phyloP scores from a whole-genome alignment of 1,284 basidiomycete species.

The Trichosporon sp. region DNA sequence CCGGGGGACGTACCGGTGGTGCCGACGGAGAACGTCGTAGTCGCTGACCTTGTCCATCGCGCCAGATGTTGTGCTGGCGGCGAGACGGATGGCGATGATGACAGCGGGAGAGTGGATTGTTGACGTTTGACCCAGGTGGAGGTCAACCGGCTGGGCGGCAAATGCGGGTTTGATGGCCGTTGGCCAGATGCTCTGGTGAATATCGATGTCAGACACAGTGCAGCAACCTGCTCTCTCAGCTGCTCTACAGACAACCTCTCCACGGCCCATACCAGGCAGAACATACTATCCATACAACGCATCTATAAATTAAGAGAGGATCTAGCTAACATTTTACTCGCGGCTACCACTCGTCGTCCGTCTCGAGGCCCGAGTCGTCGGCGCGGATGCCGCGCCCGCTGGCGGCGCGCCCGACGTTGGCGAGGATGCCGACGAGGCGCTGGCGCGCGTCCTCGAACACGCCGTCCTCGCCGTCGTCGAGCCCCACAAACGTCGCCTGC shows the following conservation, averaged over 20 bases:
- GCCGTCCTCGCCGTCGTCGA: constrained; percentile 20
- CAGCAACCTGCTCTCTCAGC: too few species aligned
- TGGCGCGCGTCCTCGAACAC: constrained; percentile 40
- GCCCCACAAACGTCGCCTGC: constrained; percentile 38
- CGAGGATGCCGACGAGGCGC: constrained; percentile 40
- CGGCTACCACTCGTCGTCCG: constrained; percentile 41
- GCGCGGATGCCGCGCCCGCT: constrained; percentile 34
- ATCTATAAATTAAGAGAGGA: background rate
- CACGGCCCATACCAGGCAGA: too few species aligned
- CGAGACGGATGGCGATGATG: background rate
- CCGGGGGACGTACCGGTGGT: constrained; percentile 41
- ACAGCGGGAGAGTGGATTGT: background rate
- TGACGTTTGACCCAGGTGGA: background rate
- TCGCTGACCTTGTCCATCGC: constrained; percentile 27
- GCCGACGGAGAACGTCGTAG: constrained; percentile 52
- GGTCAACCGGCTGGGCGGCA: background rate
- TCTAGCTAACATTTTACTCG: background rate
- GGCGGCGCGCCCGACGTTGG: constrained; percentile 37
- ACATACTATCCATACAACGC: constrained; percentile 2
- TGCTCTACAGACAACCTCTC: too few species aligned
- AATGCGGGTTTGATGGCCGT: background rate
- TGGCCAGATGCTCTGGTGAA: too few species aligned
- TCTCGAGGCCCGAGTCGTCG: constrained; percentile 45
- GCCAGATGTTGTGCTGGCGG: background rate
- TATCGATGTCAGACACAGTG: too few species aligned